Evolutionary conservation across 805 yeast species (phyloP), one percentile per base, ranked within the genome.

Genomic region (Wickerhamomyces pijperi): DNA sequence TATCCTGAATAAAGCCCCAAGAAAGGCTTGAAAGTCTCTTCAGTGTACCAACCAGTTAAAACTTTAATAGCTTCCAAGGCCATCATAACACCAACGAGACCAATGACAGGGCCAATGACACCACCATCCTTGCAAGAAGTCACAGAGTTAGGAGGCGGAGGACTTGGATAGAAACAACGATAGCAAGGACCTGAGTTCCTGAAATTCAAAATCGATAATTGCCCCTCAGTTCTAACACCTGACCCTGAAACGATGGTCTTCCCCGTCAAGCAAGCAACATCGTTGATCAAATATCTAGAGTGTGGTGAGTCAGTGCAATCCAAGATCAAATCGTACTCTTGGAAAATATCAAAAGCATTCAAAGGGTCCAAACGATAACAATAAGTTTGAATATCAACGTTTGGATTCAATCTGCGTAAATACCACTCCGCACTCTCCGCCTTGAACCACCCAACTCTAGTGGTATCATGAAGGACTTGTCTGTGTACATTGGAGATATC

Each of bases 241-340:
- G 97, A 83, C 0, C 95, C 99, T 15, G 96, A 84, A 1, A 92
- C 79, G 0, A 92, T 70, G 0, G 96, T 78, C 42, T 75, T 76
- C 0, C 76, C 73, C 2, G 72, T 55, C 1, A 79, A 47, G 0
- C 85, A 94, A 12, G 87, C 77, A 1, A 78, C 82, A 57, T 92
- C 99, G 40, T 85, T 83, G 28, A 92, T 74, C 43, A 92, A 67
- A 55, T 92, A 92, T 46, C 98, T 64, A 0, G 94, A 77, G 34
- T 76, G 72, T 12, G 97, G 97, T 2, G 90, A 77, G 59, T 92
- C 99, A 0, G 98, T 90, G 53, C 98, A 94, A 58, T 92, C 99
- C 17, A 92, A 62, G 4, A 92, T 75, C 25, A 82, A 44, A 52
- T 90, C 96, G 58, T 82, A 87, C 4, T 61, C 48, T n/a, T 56